Base-by-base conservation (phyloP, 768 basidiomycete species). In the Lactifluus echinatus region DNA sequence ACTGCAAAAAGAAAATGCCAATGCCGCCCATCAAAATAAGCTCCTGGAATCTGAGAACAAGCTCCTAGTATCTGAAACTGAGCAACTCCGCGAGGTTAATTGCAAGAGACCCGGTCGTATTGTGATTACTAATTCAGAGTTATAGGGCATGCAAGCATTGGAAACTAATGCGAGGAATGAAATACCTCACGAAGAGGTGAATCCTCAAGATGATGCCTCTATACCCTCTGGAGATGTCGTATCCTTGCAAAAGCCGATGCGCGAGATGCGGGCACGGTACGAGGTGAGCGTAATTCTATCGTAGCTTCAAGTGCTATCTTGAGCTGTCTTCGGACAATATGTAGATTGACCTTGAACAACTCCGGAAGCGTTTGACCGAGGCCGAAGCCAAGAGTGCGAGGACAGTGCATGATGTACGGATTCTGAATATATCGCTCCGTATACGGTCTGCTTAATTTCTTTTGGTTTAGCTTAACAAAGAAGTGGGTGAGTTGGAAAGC, bases 401-500 rank as follows among this genome's bases (percentile, higher is more conserved):
- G 43, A 75, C 76, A 15, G 76, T 78, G 11, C 84, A 87, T 64
- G 84, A 86, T 65, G 87, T 85, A 68, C 42, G 81, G 72, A n/a
- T 11, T n/a, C n/a, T 7, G 17, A 34, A 34, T 23, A 3, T 53
- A 19, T 29, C 55, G 17, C 37, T n/a, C 29, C 21, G 21, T 24
- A n/a, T 43, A 40, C 31, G 28, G 24, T 2, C 29, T 11, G 44
- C 24, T 43, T 53, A 62, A 42, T 43, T 60, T 17, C 34, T 50
- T 45, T 49, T 23, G 50, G 60, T 40, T 17, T 63, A 94, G 90
- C 79, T 93, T 58, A 87, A 90, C 71, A 89, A 92, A 65, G 93
- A 97, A 73, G 87, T 98, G 50, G 82, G 85, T 53, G 93, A 97
- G 68, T 78, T 97, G 19, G 95, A 98, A 70, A 79, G 85, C 37